Conservation (phyloP, 176 grass and related monocot genomes). For the Otatea glauca region DNA sequence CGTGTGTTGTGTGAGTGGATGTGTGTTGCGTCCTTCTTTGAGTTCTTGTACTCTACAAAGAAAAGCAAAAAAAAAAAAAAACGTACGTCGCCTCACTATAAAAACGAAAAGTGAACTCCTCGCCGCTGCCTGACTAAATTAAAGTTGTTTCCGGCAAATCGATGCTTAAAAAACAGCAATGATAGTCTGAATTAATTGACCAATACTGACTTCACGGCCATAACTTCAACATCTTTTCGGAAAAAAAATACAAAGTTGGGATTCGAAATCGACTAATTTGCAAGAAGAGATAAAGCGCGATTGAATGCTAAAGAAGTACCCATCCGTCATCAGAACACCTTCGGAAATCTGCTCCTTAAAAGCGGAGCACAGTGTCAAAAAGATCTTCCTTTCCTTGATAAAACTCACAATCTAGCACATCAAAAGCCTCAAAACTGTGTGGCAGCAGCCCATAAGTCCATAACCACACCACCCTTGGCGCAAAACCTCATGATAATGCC, state of each 20-base stretch:
- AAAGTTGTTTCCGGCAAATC: constrained; percentile 2
- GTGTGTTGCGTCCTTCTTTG: too few species aligned
- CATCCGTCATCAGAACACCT: neutral
- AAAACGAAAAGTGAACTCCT: neutral
- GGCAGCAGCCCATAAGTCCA: constrained; percentile 34
- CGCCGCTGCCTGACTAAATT: neutral
- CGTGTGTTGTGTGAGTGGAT: too few species aligned
- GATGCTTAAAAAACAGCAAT: neutral
- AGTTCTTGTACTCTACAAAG: too few species aligned
- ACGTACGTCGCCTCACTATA: neutral
- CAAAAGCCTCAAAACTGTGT: constrained; percentile 34
- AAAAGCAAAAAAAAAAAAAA: too few species aligned
- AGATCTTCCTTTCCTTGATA: neutral
- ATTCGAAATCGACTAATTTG: constrained; percentile 22
- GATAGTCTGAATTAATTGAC: constrained; percentile 7
- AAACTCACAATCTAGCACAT: constrained; percentile 22
- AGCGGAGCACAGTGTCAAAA: constrained; percentile 40
- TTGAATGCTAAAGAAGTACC: constrained; percentile 1
- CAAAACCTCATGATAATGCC: neutral
- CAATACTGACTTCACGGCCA: neutral
- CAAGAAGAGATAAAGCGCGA: constrained; percentile 18
- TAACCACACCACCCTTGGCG: neutral
- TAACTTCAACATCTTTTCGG: neutral
- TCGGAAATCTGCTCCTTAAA: constrained; percentile 45
- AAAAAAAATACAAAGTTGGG: neutral